These are phyloP conservation scores for Viola odorata DNA, from an alignment of 345 rosid genomes.

Conservation along the genomic window DNA sequence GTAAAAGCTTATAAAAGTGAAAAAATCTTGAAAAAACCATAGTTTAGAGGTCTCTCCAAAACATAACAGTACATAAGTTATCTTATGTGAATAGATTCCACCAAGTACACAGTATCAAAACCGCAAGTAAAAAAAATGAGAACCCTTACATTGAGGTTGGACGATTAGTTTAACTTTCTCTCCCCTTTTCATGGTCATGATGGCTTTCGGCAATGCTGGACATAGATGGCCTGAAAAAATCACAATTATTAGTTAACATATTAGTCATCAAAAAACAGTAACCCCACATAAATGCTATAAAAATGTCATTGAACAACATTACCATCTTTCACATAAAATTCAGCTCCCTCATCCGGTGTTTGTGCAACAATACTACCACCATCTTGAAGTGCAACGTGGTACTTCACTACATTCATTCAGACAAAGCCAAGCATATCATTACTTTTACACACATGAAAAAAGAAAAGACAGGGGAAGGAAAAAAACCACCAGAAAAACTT, in stretches of 20 bases:
- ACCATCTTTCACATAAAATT: constrained; percentile 59
- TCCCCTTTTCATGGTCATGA: constrained; percentile 46
- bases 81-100: not conserved
- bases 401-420: constrained; percentile 42
- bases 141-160: constrained; percentile 46
- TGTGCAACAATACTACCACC: constrained; percentile 45
- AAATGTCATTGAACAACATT: constrained; percentile 10
- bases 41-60: not conserved
- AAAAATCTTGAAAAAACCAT: not conserved
- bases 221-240: constrained; percentile 44
- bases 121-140: not conserved
- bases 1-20: not conserved
- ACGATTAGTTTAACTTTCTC: constrained; percentile 49
- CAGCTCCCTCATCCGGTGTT: constrained; percentile 48
- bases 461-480: constrained; percentile 8
- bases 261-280: constrained; percentile 1
- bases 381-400: constrained; percentile 34
- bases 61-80: not conserved
- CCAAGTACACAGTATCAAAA: not conserved
- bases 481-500: not conserved
- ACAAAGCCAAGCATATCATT: constrained; percentile 1
- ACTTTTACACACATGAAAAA: not conserved
- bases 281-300: not conserved
- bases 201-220: constrained; percentile 41
- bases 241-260: not conserved